These are phyloP conservation scores for Huntiella decipiens DNA, from an alignment of 2,329 filamentous ascomycete species.

Conservation along the genomic window DNA sequence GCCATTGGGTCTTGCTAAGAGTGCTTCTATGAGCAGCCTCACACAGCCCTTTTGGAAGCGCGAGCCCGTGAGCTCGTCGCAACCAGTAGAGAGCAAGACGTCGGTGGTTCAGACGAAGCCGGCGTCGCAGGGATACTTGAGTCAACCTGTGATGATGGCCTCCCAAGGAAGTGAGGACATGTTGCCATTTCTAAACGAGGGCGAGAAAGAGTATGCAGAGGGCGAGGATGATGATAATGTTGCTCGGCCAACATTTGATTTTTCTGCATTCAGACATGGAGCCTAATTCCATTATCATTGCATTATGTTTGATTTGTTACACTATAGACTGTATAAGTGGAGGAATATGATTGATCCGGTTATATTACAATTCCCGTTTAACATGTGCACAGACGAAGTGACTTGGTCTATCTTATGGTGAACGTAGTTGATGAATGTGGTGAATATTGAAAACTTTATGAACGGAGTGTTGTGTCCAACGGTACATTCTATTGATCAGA, in stretches of 20 bases:
- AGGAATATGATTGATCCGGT: too few relatives aligned
- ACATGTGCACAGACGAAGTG: too few relatives aligned
- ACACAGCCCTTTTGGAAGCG: constrained; percentile 9
- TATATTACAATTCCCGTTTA: too few relatives aligned
- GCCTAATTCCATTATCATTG: background rate
- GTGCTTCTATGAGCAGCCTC: constrained; percentile 3
- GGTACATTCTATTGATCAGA: too few relatives aligned
- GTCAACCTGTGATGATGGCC: background rate
- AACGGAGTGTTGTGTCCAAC: too few relatives aligned
- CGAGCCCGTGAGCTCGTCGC: background rate
- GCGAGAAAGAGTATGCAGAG: constrained; percentile 19
- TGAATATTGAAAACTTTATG: too few relatives aligned
- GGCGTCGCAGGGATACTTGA: background rate
- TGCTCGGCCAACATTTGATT: background rate
- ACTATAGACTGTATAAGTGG: background rate
- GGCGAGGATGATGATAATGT: constrained; percentile 6
- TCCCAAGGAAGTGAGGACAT: constrained; percentile 35
- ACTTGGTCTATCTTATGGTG: too few relatives aligned
- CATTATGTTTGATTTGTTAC: background rate
- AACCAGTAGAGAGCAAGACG: background rate
- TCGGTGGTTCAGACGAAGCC: too few relatives aligned
- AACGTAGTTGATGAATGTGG: too few relatives aligned
- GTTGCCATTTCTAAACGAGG: constrained; percentile 33
- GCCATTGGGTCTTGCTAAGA: background rate
- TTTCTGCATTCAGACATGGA: constrained; percentile 7